Evolutionary conservation across 2,329 filamentous ascomycete genomes (phyloP).

Genomic region (Beauveria scarabaeidicola): DNA sequence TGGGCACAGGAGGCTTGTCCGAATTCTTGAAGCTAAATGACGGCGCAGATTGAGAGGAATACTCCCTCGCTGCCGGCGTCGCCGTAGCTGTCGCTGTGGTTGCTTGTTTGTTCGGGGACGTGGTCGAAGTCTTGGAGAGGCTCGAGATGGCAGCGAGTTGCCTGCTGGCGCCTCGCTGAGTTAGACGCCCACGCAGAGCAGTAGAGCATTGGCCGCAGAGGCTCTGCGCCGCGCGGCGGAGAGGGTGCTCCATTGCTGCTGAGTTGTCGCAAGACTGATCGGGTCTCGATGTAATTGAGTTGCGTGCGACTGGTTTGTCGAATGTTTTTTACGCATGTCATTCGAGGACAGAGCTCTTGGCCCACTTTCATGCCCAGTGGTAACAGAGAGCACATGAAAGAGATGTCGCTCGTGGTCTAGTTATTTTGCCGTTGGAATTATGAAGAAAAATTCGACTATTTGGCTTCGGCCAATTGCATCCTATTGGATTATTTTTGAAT

Average conservation of each 20-base stretch:
- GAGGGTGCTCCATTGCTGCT: conserved; percentile 29
- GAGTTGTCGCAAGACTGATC: not conserved
- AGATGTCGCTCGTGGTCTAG: not conserved
- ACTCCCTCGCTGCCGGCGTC: not conserved
- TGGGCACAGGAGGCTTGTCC: conserved; percentile 16
- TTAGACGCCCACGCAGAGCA: conserved; percentile 22
- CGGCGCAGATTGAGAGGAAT: conserved; percentile 9
- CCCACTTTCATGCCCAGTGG: not conserved
- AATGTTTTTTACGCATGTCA: conserved; percentile 5
- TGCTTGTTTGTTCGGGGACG: not conserved
- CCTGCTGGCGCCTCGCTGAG: not conserved
- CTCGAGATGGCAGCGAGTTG: conserved; percentile 8
- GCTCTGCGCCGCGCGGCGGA: conserved; percentile 31
- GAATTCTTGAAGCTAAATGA: conserved; percentile 9
- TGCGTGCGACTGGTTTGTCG: conserved; percentile 1
- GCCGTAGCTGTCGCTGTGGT: not conserved
- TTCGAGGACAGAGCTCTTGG: not conserved
- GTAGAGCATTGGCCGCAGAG: conserved; percentile 33
- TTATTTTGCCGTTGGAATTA: not conserved
- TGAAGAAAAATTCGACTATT: not conserved
- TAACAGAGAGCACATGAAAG: not conserved
- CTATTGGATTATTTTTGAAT: not conserved
- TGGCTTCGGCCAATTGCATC: not conserved
- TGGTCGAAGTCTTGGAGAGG: not conserved
- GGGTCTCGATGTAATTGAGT: conserved; percentile 13